phyloP scores from a whole-genome alignment of 495 filamentous ascomycete genomes.

The Penicillium lividum region DNA sequence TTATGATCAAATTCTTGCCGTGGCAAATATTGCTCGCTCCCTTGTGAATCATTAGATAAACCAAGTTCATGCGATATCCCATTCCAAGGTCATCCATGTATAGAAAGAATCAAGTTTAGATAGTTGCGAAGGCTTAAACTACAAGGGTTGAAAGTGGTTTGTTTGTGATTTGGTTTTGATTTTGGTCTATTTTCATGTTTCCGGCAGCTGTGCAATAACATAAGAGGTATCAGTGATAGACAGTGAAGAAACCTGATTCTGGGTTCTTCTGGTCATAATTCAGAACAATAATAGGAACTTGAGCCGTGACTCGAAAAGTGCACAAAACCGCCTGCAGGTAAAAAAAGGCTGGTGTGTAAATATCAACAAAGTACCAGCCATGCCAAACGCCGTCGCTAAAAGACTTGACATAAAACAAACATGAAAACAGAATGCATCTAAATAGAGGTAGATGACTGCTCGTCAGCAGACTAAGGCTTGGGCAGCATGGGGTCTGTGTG shows the following conservation, averaged over 20 bases:
- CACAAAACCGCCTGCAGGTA: slow-evolving; percentile 5
- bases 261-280: slow-evolving; percentile 21
- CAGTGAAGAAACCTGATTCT: slow-evolving; percentile 5
- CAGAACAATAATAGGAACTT: slow-evolving; percentile 10
- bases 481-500: slow-evolving; percentile 27
- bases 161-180: neutral
- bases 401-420: slow-evolving; percentile 3
- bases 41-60: neutral
- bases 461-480: slow-evolving; percentile 26
- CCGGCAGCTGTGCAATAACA: slow-evolving; percentile 7
- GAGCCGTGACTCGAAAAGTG: slow-evolving; percentile 8
- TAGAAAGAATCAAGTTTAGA: no score
- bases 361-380: slow-evolving; percentile 13
- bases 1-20: slow-evolving; percentile 22
- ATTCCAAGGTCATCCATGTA: no score
- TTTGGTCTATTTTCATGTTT: neutral
- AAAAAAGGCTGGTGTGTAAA: slow-evolving; percentile 8
- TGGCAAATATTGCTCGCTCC: neutral
- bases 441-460: neutral
- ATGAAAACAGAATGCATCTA: slow-evolving; percentile 6
- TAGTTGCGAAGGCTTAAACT: neutral
- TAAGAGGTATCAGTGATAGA: neutral
- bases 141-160: neutral
- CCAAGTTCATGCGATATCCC: no score
- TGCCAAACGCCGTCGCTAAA: slow-evolving; percentile 46